A percentile compares a stretch with the other conserved stretches of the same genome.
Conservation (phyloP, 257 asterid species). For the Mitragyna speciosa region DNA sequence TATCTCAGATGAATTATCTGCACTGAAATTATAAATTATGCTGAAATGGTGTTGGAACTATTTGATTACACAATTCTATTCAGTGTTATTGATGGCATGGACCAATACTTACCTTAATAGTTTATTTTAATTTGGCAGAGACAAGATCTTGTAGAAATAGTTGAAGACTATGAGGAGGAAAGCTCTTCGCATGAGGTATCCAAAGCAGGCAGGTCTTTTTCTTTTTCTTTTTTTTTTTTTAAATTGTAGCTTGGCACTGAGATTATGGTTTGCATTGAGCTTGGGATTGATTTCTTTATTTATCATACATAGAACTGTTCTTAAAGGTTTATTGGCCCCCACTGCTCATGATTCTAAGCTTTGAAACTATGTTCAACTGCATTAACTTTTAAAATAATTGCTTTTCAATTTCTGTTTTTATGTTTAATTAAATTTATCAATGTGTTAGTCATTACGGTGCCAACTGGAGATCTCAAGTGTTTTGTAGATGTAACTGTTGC, state of each 20-base stretch:
- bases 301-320: neutral
- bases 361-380: neutral
- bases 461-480: neutral
- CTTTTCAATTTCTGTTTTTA: neutral
- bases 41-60: no score
- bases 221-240: conserved; percentile 5
- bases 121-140: conserved; percentile 49
- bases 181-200: conserved; percentile 31
- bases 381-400: neutral
- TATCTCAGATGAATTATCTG: no score
- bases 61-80: neutral
- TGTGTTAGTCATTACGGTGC: neutral
- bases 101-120: conserved; percentile 6
- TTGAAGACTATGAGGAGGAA: conserved; percentile 79
- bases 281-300: neutral
- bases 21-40: no score
- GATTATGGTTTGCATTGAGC: neutral
- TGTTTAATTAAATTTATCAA: neutral
- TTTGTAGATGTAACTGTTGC: no score
- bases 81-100: neutral
- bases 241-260: neutral
- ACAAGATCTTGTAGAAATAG: conserved; percentile 73
- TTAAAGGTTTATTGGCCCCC: neutral
- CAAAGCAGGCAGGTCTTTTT: conserved; percentile 46
- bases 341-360: neutral